Percentiles rank a stretch among this genome's conserved stretches.
Conservation (phyloP, 208 protist genomes). For the Trypanosoma conorhini region DNA sequence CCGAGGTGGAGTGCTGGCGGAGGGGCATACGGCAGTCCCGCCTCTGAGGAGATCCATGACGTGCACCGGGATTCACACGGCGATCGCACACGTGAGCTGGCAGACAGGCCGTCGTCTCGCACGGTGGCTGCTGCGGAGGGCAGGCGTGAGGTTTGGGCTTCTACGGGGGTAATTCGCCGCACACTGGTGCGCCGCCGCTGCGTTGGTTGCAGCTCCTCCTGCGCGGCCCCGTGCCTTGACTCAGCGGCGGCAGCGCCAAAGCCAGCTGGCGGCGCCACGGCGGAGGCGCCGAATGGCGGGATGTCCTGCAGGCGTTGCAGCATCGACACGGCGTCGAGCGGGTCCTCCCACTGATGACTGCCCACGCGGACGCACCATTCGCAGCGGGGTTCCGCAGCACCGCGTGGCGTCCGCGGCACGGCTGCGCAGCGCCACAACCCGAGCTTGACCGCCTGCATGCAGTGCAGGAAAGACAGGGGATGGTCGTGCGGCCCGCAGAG, state of each 20-base stretch:
- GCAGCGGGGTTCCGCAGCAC: neutral
- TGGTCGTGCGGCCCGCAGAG: neutral
- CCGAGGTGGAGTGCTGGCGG: too few relatives aligned
- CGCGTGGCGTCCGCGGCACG: neutral
- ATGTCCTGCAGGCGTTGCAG: neutral
- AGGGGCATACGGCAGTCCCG: too few relatives aligned
- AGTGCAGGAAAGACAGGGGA: neutral
- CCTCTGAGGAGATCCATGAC: too few relatives aligned
- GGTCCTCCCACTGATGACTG: constrained; percentile 11
- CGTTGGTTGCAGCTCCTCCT: neutral
- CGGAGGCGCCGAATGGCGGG: neutral
- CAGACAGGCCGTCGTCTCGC: too few relatives aligned
- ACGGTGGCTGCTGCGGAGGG: too few relatives aligned
- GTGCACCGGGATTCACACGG: too few relatives aligned
- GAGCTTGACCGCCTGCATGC: neutral
- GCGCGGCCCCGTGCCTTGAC: neutral
- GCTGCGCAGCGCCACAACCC: neutral
- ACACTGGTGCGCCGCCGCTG: neutral
- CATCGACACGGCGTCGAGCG: constrained; percentile 4
- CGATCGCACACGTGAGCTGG: too few relatives aligned
- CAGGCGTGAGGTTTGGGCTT: neutral
- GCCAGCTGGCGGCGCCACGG: neutral
- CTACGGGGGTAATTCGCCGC: constrained; percentile 2
- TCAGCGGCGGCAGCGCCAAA: neutral
- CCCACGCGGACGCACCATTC: constrained; percentile 14